Percentiles rank a stretch among this genome's conserved stretches.
phyloP scores from a whole-genome alignment of 805 yeast genomes.

The Kregervanrija delftensis region DNA sequence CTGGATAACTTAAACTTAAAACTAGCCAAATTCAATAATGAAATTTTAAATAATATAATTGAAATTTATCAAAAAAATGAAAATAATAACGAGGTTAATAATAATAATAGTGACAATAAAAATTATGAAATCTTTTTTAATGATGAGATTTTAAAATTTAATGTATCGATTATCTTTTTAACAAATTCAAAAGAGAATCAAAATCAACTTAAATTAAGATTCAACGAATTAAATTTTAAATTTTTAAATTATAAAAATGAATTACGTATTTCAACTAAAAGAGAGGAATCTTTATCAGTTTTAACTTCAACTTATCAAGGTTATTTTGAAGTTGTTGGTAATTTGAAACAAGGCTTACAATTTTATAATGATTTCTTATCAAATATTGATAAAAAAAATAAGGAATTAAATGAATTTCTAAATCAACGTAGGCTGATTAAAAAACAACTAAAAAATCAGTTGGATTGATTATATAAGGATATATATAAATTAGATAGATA shows the following conservation, averaged over 20 bases:
- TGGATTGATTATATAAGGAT: too few relatives aligned
- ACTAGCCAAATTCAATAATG: constrained; percentile 39
- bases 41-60: constrained; percentile 30
- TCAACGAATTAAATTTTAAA: constrained; percentile 31
- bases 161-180: constrained; percentile 42
- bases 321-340: constrained; percentile 49
- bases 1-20: constrained; percentile 37
- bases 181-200: constrained; percentile 35
- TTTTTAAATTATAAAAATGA: constrained; percentile 31
- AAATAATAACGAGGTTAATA: constrained; percentile 31
- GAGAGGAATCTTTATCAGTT: constrained; percentile 45
- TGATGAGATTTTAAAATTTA: constrained; percentile 40
- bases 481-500: too few relatives aligned
- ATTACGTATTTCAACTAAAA: constrained; percentile 23
- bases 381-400: constrained; percentile 2
- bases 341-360: constrained; percentile 59
- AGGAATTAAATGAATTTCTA: not conserved
- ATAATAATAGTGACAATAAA: constrained; percentile 18
- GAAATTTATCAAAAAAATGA: constrained; percentile 11
- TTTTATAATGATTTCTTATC: constrained; percentile 57
- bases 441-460: not conserved
- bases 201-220: constrained; percentile 19
- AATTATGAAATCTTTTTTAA: constrained; percentile 34
- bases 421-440: not conserved
- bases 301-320: constrained; percentile 44